Evolutionary conservation across 805 yeast genomes (phyloP).

Genomic region (Kodamaea leandrae): DNA sequence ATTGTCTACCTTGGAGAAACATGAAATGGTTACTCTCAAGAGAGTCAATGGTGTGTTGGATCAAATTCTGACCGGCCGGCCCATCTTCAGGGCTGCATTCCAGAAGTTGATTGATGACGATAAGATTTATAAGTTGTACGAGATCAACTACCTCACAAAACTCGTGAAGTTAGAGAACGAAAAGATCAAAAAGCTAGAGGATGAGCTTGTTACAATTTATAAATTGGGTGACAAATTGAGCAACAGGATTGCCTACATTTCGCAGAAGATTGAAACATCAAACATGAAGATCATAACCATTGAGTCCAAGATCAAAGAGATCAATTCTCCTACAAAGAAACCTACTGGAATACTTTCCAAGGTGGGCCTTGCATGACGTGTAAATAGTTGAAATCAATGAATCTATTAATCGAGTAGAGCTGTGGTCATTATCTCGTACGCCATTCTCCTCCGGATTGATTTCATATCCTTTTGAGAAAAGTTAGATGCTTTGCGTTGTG

Average conservation of each 20-base stretch:
- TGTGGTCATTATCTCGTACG: constrained; percentile 49
- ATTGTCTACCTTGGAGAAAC: constrained; percentile 70
- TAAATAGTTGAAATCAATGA: not conserved
- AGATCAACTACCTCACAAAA: constrained; percentile 55
- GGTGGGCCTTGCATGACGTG: not conserved
- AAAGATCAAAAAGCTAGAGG: constrained; percentile 64
- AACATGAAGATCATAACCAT: constrained; percentile 41
- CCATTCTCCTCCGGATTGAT: constrained; percentile 64
- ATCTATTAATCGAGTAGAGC: constrained; percentile 26
- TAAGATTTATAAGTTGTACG: constrained; percentile 57
- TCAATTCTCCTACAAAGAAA: constrained; percentile 13
- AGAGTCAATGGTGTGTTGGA: constrained; percentile 73
- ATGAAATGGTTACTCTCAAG: constrained; percentile 69
- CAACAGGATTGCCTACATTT: constrained; percentile 63
- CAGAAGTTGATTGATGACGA: constrained; percentile 56
- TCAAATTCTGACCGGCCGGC: constrained; percentile 75
- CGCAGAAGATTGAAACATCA: constrained; percentile 61
- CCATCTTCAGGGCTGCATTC: constrained; percentile 81
- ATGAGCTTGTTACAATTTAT: constrained; percentile 62
- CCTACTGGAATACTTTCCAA: not conserved
- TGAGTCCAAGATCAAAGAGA: constrained; percentile 27
- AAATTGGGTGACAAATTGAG: constrained; percentile 53
- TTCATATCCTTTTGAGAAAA: constrained; percentile 72
- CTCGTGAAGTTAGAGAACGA: constrained; percentile 58
- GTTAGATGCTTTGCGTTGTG: constrained; percentile 47